Percentiles rank a stretch among this genome's conserved stretches.
These are phyloP conservation scores for Phytophthora multivora DNA, from an alignment of 352 stramenopile genomes.

Conservation along the genomic window DNA sequence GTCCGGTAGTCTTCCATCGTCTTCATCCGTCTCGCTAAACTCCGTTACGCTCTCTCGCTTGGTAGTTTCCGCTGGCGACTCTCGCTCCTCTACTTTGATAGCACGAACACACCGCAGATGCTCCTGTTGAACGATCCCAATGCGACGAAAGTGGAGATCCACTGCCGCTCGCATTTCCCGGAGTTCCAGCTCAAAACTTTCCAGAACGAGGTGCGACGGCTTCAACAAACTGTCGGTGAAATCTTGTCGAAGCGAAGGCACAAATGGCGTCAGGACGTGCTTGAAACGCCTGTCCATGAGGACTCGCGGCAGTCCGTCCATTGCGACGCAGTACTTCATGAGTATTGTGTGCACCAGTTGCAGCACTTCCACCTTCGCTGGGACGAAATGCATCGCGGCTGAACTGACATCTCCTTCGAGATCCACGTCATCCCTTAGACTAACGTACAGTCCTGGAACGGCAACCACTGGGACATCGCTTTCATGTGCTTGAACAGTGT, in stretches of 20 bases:
- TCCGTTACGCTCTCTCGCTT: not conserved
- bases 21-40: constrained; percentile 8
- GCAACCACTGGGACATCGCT: not conserved
- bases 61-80: constrained; percentile 2
- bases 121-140: constrained; percentile 36
- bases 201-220: constrained; percentile 34
- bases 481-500: not conserved
- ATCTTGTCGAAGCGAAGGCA: constrained; percentile 19
- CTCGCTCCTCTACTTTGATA: constrained; percentile 39
- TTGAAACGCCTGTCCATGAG: constrained; percentile 36
- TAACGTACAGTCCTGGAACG: constrained; percentile 31
- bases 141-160: constrained; percentile 36
- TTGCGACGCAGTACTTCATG: constrained; percentile 44
- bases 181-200: constrained; percentile 23
- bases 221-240: constrained; percentile 36
- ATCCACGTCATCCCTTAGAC: constrained; percentile 20
- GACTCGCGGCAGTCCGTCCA: constrained; percentile 48
- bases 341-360: constrained; percentile 49
- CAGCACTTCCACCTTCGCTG: constrained; percentile 44
- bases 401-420: constrained; percentile 31
- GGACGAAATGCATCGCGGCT: constrained; percentile 27
- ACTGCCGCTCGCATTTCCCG: constrained; percentile 31
- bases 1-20: constrained; percentile 19
- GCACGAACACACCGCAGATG: constrained; percentile 40
- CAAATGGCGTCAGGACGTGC: constrained; percentile 47